Base-by-base conservation (phyloP, 2,329 filamentous ascomycete genomes). In the Talaromyces funiculosus region DNA sequence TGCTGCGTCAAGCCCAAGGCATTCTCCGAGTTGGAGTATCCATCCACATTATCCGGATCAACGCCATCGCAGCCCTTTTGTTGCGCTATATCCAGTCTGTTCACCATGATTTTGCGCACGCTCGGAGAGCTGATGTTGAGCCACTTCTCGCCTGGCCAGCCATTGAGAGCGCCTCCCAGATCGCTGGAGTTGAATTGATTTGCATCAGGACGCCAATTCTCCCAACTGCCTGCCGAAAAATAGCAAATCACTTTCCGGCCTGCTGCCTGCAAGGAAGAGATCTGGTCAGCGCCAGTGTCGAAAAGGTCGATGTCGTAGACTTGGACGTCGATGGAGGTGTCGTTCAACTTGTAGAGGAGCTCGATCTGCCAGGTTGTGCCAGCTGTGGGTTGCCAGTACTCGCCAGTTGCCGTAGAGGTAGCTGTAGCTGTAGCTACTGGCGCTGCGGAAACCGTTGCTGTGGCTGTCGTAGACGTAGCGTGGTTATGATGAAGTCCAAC, bases 21-120 rank as follows among this genome's bases (percentile, higher is more conserved):
- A 61, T 86, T 88, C 10, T 84, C 74, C 8, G 83, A 73, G 66
- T 89, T 88, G 70, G 83, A 74, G 69, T 84, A 89, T 2, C 80
- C 86, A 67, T 89, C 87, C 5, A 90, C 81, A 65, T 90, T 90
- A 69, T 90, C 87, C 0, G 87, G 85, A 69, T 90, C 87, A 7
- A 90, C 81, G 4, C 83, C 88, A 67, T 88, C 82, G 65, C 87
- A 90, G 4, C 85, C 85, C 70, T 88, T 88, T 26, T 77, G 62
- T 18, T 72, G 72, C 0, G 88, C 88, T 42, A 85, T 67, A 51
- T 82, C 77, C 37, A 90, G 82, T 22, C 87, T 80, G 35, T 72
- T 68, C 58, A 73, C 74, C 86, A 90, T 90, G 67, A 90, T 86
- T 18, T 74, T 73, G 7, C 86, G 78, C n/a, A 90, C 85, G 45